A percentile compares a stretch with the other conserved stretches of the same genome.
Evolutionary conservation across 495 filamentous ascomycete genomes (phyloP).

Genomic region (Evernia prunastri): DNA sequence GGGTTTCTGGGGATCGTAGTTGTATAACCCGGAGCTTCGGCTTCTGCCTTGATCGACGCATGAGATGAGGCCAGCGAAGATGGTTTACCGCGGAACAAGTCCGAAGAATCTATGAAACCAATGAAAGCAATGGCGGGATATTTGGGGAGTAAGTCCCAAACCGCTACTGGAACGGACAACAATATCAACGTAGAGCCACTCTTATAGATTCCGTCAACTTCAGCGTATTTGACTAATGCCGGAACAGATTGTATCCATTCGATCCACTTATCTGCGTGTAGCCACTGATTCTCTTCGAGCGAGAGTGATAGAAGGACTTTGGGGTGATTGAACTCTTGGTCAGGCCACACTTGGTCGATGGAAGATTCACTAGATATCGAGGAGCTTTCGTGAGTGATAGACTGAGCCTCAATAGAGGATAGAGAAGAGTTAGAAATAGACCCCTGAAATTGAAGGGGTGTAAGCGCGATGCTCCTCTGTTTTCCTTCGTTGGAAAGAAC

Average conservation of each 20-base stretch:
- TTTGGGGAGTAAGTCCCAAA: conserved; percentile 6
- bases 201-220: conserved; percentile 7
- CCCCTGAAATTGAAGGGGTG: too few species aligned
- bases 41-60: too few species aligned
- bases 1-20: too few species aligned
- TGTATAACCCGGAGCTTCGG: too few species aligned
- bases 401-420: not conserved
- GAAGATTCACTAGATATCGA: not conserved
- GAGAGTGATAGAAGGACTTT: conserved; percentile 1
- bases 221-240: not conserved
- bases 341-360: not conserved
- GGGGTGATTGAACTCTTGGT: not conserved
- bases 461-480: conserved; percentile 3
- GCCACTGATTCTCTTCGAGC: not conserved
- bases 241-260: conserved; percentile 6
- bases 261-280: not conserved
- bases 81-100: too few species aligned
- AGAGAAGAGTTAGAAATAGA: too few species aligned
- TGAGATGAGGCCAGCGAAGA: too few species aligned
- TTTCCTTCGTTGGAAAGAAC: conserved; percentile 6
- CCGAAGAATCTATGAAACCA: conserved; percentile 6
- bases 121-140: conserved; percentile 3
- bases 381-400: not conserved
- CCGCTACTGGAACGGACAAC: not conserved
- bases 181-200: not conserved